These are phyloP conservation scores for Septoria linicola DNA, from an alignment of 2,329 filamentous ascomycete genomes.

Conservation along the genomic window DNA sequence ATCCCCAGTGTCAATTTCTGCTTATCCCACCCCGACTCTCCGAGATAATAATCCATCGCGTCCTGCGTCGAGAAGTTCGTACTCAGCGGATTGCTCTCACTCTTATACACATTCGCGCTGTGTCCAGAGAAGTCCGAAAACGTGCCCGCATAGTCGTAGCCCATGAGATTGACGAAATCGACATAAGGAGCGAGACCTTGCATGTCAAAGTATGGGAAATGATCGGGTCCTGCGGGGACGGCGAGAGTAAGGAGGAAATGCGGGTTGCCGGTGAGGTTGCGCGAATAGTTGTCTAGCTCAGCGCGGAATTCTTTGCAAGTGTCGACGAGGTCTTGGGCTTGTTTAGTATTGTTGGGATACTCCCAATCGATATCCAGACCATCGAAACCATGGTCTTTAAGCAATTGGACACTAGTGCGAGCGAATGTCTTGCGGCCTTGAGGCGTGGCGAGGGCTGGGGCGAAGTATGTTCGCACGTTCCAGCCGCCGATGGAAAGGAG, in stretches of 20 bases:
- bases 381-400: conserved; percentile 75
- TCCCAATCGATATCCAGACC: conserved; percentile 52
- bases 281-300: conserved; percentile 42
- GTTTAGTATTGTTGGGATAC: conserved; percentile 42
- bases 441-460: conserved; percentile 61
- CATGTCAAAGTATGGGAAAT: conserved; percentile 44
- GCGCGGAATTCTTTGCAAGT: conserved; percentile 34
- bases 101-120: conserved; percentile 72
- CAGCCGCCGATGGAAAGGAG: conserved; percentile 83
- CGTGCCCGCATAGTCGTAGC: conserved; percentile 62
- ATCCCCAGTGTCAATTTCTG: conserved; percentile 81
- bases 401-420: conserved; percentile 66
- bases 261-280: conserved; percentile 28
- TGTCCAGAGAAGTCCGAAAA: conserved; percentile 58
- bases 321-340: conserved; percentile 42
- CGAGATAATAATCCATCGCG: conserved; percentile 68
- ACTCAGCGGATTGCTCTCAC: conserved; percentile 53
- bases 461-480: conserved; percentile 76
- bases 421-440: conserved; percentile 67
- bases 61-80: conserved; percentile 75
- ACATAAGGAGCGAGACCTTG: conserved; percentile 40
- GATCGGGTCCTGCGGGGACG: conserved; percentile 43
- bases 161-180: conserved; percentile 52
- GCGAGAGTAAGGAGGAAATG: conserved; percentile 47
- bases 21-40: conserved; percentile 53